Base-by-base conservation (phyloP, 2,329 filamentous ascomycete genomes). In the Aspergillus piperis region DNA sequence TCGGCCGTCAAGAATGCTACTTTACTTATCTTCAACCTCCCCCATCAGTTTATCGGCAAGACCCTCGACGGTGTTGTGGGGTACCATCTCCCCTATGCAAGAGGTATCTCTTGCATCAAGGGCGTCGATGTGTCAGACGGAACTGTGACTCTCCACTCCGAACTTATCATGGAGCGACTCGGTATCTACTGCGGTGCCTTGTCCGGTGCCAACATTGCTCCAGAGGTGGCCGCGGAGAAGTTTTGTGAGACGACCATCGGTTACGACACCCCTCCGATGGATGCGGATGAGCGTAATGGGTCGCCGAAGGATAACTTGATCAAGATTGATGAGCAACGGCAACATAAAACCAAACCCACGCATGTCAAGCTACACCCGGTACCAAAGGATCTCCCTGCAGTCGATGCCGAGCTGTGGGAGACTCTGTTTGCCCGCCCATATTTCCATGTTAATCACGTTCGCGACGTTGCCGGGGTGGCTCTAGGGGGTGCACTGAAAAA, bases 191-290 rank as follows among this genome's bases (percentile, higher is more conserved):
- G 91, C 70, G 93, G 93, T 67, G 92, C 93, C 19, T 84, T 97
- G 41, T 95, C 90, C 42, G 93, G 93, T 56, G 93, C 93, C 67
- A 97, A 97, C 81, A 92, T 97, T 72, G 93, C 93, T 41, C 89
- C 84, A 64, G 93, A 97, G 76, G 93, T 97, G 70, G 93, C 93
- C 1, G 85, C 87, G 66, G 93, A 96, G 81, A 95, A 96, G 76
- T 96, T 91, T 83, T 96, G 90, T 63, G 93, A 96, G 79, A 97
- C 93, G 1, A 97, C 93, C 11, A 88, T 97, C 58, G 93, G 92
- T 30, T 97, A 97, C 76, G 91, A 96, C 72, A 92, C 93, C 17
- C 93, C 92, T 1, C 84, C 86, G 3, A 87, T 95, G 81, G 92
- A 96, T 77, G 92, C 89, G 66, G 85, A 88, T 65, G 85, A 87